Base-by-base conservation (phyloP, 148 eudicot species). In the Mesembryanthemum crystallinum region DNA sequence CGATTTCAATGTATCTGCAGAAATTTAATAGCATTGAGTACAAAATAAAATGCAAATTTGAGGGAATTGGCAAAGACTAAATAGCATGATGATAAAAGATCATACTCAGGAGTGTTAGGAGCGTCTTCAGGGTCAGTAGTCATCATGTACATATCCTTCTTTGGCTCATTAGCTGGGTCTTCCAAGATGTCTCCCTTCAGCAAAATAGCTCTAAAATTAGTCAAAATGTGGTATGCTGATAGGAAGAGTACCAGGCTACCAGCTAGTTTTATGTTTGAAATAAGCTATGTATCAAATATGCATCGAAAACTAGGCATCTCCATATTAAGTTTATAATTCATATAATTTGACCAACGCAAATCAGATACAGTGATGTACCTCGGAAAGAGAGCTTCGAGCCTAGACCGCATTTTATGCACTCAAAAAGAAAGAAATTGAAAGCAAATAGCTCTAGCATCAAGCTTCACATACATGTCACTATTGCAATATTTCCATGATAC, bases 81-180 rank as follows among this genome's bases (percentile, higher is more conserved):
- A 24, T 23, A 47, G 10, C 13, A 23, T 21, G 49, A 21, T n/a
- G 42, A 67, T 25, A 1, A 74, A 28, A 67, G 47, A 67, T 62
- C 89, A 77, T 79, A 94, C 98, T 94, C 92, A 0, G 98, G 93
- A 76, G 90, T 73, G 76, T 89, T 69, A 0, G 98, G 98, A 30
- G 97, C 98, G 74, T 89, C 96, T 88, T 89, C 89, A 27, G 98
- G 98, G 84, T 89, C 91, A 54, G 86, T 88, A n/a, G 80, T 73
- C 97, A 94, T 89, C 98, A 94, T 91, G 80, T 82, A 94, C 98
- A 92, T 94, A 73, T 94, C 98, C 89, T 94, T 91, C 78, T 84
- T 84, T 7, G 97, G 98, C 82, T 92, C 98, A 68, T 87, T 88
- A 24, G 89, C 90, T 37, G 98, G 97, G 74, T 94, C 97, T 82